Evolutionary conservation across 306 rosid species (phyloP), one percentile per base, ranked within the genome.

Genomic region (Phaseolus lunatus): DNA sequence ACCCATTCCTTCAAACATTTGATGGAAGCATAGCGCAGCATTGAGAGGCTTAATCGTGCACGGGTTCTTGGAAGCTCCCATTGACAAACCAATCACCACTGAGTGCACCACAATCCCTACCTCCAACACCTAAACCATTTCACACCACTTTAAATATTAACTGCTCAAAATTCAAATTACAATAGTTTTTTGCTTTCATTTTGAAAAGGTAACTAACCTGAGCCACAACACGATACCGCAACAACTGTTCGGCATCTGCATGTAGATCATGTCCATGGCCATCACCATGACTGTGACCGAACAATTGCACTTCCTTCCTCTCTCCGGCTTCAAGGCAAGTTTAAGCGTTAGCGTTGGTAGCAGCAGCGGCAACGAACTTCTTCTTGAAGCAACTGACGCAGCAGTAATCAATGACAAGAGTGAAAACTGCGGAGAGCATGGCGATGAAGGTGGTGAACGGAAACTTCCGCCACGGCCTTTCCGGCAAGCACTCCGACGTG

Each of bases 1-100:
- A 1, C 93, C 93, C 92, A 86, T 90, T 48, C 91, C 96, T 64
- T 88, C 93, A 69, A 90, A 92, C 61, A 90, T 76, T 77, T 92
- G 97, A 82, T 92, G 96, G 80, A 92, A 92, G 79, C 93, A 92
- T 0, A 90, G 77, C 13, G 97, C 96, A 54, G 89, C 88, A 69
- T 88, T 80, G 13, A 92, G 89, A 47, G 97, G 96, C 67, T 67
- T 81, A 7, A 92, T 87, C 4, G 93, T 90, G 82, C 97, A 87
- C 5, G 90, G 89, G 37, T 87, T 90, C 14, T 82, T 78, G 0
- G 97, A 92, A 33, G 96, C 89, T 45, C 91, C 96, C 90, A 89
- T 33, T 23, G 92, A 88, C 70, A 92, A 77, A 9, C 97, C 97
- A 56, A 92, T 92, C 15, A 90, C 96, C 29, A 92, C 93, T 0